Conservation (phyloP, 768 basidiomycete species). For the Multifurca ochricompacta region DNA sequence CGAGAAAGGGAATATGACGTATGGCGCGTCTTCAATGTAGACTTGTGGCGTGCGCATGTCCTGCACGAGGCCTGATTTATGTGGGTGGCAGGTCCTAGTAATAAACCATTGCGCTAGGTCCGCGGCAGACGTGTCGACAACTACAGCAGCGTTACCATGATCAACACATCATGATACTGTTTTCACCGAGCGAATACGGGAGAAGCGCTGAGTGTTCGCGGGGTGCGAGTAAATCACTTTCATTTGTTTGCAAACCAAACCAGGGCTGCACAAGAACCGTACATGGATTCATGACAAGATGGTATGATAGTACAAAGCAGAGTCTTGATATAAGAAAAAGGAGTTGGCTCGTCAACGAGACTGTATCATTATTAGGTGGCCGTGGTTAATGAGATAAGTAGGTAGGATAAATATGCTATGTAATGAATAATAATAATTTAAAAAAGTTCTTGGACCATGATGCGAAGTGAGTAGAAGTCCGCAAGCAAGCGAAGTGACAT, state of each 20-base stretch:
- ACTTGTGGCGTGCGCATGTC: background rate
- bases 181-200: background rate
- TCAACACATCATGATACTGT: too few relatives aligned
- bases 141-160: too few relatives aligned
- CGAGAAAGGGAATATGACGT: background rate
- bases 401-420: background rate
- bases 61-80: background rate
- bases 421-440: background rate
- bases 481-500: background rate
- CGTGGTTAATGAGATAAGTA: background rate
- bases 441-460: background rate
- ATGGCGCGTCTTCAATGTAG: background rate
- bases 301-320: background rate
- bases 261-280: background rate
- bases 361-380: background rate
- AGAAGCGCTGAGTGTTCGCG: conserved; percentile 13
- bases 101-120: conserved; percentile 5
- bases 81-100: background rate
- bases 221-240: background rate
- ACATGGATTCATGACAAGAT: too few relatives aligned
- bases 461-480: background rate
- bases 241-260: background rate
- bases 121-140: conserved; percentile 3
- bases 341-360: background rate
- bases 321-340: background rate